Percentiles rank a stretch among this genome's conserved stretches.
Conservation (phyloP, 2,329 filamentous ascomycete species). For the Ascochyta koolunga region DNA sequence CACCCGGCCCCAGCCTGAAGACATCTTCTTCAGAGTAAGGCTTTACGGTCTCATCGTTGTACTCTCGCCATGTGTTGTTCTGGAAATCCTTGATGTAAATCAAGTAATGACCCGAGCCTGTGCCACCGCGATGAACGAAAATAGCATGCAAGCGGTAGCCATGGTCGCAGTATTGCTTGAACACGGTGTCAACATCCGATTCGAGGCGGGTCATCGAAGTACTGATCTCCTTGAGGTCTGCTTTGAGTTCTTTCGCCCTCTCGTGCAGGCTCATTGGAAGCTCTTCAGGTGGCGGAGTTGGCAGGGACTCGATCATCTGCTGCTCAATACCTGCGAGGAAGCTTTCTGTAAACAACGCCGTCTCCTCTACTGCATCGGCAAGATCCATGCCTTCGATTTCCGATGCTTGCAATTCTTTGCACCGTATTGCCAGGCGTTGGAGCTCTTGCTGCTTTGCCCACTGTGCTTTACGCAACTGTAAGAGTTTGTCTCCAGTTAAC, state of each 20-base stretch:
- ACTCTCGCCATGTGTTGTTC: slow-evolving; percentile 82
- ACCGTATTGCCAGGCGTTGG: slow-evolving; percentile 58
- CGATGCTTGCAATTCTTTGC: slow-evolving; percentile 50
- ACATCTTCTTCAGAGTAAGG: slow-evolving; percentile 70
- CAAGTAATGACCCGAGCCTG: slow-evolving; percentile 83
- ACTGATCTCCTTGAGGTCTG: slow-evolving; percentile 35
- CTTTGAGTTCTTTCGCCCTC: slow-evolving; percentile 30
- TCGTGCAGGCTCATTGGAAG: slow-evolving; percentile 28
- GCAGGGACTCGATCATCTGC: slow-evolving; percentile 13
- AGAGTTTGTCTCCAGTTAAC: slow-evolving; percentile 53
- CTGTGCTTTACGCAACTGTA: slow-evolving; percentile 68
- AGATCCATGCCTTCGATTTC: slow-evolving; percentile 36
- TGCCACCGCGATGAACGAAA: slow-evolving; percentile 82
- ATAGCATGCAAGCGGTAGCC: slow-evolving; percentile 88
- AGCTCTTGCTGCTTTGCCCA: slow-evolving; percentile 77
- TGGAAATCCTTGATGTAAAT: slow-evolving; percentile 94
- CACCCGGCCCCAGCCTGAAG: slow-evolving; percentile 67
- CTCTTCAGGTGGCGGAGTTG: slow-evolving; percentile 28
- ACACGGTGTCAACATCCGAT: slow-evolving; percentile 61
- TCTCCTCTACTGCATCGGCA: slow-evolving; percentile 39
- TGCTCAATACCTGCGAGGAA: slow-evolving; percentile 6
- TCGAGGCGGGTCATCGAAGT: slow-evolving; percentile 55
- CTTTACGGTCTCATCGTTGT: slow-evolving; percentile 86
- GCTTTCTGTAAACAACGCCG: slow-evolving; percentile 29
- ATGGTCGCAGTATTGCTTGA: slow-evolving; percentile 67